phyloP scores from a whole-genome alignment of 2,329 filamentous ascomycete genomes.

The Tolypocladium paradoxum region DNA sequence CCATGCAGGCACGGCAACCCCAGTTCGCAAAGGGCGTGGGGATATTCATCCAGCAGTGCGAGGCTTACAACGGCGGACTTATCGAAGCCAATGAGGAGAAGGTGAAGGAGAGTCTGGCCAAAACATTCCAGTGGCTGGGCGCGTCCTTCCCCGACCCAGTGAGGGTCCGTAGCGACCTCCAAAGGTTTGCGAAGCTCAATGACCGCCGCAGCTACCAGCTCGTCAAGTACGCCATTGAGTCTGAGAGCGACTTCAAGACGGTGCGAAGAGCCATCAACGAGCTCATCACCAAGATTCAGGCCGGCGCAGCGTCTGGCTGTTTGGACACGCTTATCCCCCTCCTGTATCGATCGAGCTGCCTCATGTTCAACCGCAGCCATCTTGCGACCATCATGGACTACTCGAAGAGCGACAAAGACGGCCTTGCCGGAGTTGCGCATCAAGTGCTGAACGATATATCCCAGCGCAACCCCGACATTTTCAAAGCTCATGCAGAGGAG shows the following conservation, averaged over 20 bases:
- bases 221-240: conserved; percentile 72
- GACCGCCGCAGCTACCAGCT: conserved; percentile 86
- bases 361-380: conserved; percentile 92
- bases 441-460: conserved; percentile 90
- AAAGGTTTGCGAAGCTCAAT: conserved; percentile 84
- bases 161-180: conserved; percentile 64
- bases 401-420: conserved; percentile 72
- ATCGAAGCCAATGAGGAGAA: conserved; percentile 60
- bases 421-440: conserved; percentile 68
- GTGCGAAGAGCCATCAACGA: conserved; percentile 87
- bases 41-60: conserved; percentile 73
- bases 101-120: conserved; percentile 59
- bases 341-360: conserved; percentile 69
- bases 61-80: conserved; percentile 81
- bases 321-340: conserved; percentile 74
- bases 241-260: conserved; percentile 84
- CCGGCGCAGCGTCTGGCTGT: conserved; percentile 50
- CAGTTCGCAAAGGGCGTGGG: conserved; percentile 63
- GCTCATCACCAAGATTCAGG: conserved; percentile 69
- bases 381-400: conserved; percentile 82
- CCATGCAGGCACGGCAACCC: conserved; percentile 68
- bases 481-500: conserved; percentile 86
- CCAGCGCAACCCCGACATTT: conserved; percentile 74
- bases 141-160: conserved; percentile 66
- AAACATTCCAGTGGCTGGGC: conserved; percentile 61